Base-by-base conservation (phyloP, 2,329 filamentous ascomycete species). In the Alternaria viburni region DNA sequence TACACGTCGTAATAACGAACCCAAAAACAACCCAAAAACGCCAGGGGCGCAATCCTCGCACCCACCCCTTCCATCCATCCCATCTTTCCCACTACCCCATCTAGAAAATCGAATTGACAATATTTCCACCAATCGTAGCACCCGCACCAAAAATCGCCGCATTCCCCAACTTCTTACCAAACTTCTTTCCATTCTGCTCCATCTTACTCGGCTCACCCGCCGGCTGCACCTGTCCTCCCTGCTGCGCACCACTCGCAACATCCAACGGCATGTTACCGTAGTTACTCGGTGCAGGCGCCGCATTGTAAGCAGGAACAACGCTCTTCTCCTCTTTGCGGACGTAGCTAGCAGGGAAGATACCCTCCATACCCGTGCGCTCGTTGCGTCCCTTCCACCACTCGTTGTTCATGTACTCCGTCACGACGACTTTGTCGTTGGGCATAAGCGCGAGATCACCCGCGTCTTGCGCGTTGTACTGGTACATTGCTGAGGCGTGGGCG, bases 361-460 rank as follows among this genome's bases (percentile, higher is more conserved):
- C 95, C 82, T 97, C 93, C 70, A 88, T 83, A 59, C 91, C 91
- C 9, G 93, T 97, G 57, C 93, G 89, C 75, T 90, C 85, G 81
- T 97, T 97, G 72, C 88, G 88, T 70, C 95, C 95, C 85, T 93
- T 90, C 93, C 93, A 97, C 95, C 95, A 98, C 81, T 98, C 94
- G 66, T 90, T 89, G 81, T 98, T 98, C 91, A 97, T 96, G 84
- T 97, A 94, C 82, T 97, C 93, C 69, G 89, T 88, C 21, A 98
- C 91, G 62, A 88, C 87, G 71, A 98, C 86, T 68, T 86, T 85
- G 82, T 98, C 95, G 76, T 94, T 91, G 65, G 91, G 89, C 76
- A 93, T 88, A 63, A 98, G 88, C 3, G 88, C 88, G 67, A 97
- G 85, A 78, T 98, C 95, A 63, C 93, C 93, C 5, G 89, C 86